Evolutionary conservation across 768 basidiomycete species (phyloP).

Genomic region (Tylopilus sp.): DNA sequence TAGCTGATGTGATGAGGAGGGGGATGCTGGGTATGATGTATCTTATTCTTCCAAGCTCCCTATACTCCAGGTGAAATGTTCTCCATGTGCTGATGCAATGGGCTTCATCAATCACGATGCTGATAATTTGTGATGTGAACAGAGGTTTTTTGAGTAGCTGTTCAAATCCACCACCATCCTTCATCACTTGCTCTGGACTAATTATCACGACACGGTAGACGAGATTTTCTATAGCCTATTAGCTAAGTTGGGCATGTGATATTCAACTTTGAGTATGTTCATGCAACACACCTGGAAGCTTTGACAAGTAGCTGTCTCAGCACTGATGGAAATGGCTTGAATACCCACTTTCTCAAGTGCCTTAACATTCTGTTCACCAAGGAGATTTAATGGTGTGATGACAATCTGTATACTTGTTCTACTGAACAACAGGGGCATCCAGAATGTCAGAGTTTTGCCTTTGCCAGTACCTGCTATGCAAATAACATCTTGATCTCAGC

Average conservation of each 20-base stretch:
- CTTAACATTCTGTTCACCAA: not conserved
- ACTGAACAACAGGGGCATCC: conserved; percentile 28
- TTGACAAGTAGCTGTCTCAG: not conserved
- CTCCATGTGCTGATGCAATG: not conserved
- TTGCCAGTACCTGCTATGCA: not conserved
- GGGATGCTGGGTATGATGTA: too few species aligned
- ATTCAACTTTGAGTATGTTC: too few species aligned
- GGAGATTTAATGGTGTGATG: conserved; percentile 2
- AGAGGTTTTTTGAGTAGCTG: not conserved
- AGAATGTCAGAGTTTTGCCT: conserved; percentile 25
- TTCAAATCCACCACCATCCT: not conserved
- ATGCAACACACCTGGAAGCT: not conserved
- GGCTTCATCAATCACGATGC: not conserved
- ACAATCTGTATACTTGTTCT: conserved; percentile 21
- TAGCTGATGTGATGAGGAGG: not conserved
- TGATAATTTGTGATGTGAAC: not conserved
- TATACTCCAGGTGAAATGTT: not conserved
- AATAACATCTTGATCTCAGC: conserved; percentile 16
- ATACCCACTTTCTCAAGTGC: not conserved
- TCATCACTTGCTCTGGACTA: not conserved
- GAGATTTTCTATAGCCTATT: too few species aligned
- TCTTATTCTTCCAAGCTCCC: not conserved
- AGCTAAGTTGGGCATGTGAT: too few species aligned
- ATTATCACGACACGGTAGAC: too few species aligned
- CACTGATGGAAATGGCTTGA: not conserved